These are phyloP conservation scores for Starmerella potacharoeniae DNA, from an alignment of 805 yeast genomes.

Conservation along the genomic window DNA sequence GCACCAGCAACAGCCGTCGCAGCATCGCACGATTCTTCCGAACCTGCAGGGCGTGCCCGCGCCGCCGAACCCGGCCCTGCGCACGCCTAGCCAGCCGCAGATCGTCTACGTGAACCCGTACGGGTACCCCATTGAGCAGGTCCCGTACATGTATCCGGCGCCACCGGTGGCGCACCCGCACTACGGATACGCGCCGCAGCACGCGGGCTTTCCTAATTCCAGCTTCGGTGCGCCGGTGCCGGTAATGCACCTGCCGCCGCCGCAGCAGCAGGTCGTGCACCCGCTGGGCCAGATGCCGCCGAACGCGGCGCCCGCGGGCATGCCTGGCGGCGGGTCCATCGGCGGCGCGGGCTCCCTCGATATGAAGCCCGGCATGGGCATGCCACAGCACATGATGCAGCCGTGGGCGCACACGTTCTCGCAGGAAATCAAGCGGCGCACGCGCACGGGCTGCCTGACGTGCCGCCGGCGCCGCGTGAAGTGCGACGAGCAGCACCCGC, in stretches of 20 bases:
- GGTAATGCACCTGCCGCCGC: neutral
- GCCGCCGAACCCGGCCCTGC: neutral
- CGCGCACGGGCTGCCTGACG: constrained; percentile 66
- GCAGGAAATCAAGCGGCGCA: constrained; percentile 40
- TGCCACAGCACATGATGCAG: neutral
- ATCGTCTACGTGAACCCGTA: neutral
- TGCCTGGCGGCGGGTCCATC: neutral
- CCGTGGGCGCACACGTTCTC: constrained; percentile 6
- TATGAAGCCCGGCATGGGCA: neutral
- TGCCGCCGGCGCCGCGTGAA: constrained; percentile 61
- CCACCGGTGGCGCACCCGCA: neutral
- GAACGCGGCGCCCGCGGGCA: neutral
- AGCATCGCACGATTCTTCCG: neutral
- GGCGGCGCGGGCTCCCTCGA: neutral
- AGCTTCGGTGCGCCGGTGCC: neutral
- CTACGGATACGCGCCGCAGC: constrained; percentile 2
- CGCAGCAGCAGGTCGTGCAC: neutral
- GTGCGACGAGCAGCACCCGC: constrained; percentile 65
- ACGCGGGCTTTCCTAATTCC: neutral
- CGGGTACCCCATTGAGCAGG: neutral
- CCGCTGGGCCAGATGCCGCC: neutral
- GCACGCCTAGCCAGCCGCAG: neutral
- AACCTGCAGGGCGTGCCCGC: neutral
- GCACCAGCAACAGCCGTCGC: neutral
- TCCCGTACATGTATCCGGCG: neutral